Conservation (phyloP, 768 basidiomycete genomes). For the Ramaria sp. region DNA sequence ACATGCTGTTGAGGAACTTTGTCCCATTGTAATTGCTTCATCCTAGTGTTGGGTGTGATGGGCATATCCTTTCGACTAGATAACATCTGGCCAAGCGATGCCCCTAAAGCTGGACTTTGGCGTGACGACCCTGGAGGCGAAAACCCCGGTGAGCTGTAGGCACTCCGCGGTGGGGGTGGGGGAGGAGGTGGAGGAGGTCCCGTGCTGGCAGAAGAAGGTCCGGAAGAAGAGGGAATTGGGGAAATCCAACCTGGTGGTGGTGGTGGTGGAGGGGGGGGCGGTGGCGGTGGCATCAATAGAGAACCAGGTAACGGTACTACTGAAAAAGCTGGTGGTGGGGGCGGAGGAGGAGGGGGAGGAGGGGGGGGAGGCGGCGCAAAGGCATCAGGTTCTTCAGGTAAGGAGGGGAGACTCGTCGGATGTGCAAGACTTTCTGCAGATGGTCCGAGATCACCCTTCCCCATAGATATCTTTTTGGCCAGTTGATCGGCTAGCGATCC, state of each 20-base stretch:
- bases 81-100: slow-evolving; percentile 44
- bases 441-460: slow-evolving; percentile 29
- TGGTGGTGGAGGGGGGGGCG: slow-evolving; percentile 28
- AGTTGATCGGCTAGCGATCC: slow-evolving; percentile 55
- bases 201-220: slow-evolving; percentile 10
- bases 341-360: slow-evolving; percentile 14
- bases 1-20: slow-evolving; percentile 89
- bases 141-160: slow-evolving; percentile 23
- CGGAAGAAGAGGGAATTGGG: slow-evolving; percentile 15
- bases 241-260: slow-evolving; percentile 21
- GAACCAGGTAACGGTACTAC: slow-evolving; percentile 12
- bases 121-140: slow-evolving; percentile 41
- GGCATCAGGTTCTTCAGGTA: slow-evolving; percentile 30
- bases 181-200: slow-evolving; percentile 22
- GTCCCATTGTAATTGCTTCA: slow-evolving; percentile 99
- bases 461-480: slow-evolving; percentile 45
- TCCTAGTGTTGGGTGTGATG: slow-evolving; percentile 77
- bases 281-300: slow-evolving; percentile 13
- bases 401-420: slow-evolving; percentile 20
- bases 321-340: slow-evolving; percentile 21
- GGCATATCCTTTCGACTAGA: slow-evolving; percentile 75
- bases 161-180: slow-evolving; percentile 26
- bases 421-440: slow-evolving; percentile 22
- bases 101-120: slow-evolving; percentile 17
- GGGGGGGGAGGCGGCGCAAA: slow-evolving; percentile 17